phyloP scores from a whole-genome alignment of 495 filamentous ascomycete species.

The Penicillium angulare region DNA sequence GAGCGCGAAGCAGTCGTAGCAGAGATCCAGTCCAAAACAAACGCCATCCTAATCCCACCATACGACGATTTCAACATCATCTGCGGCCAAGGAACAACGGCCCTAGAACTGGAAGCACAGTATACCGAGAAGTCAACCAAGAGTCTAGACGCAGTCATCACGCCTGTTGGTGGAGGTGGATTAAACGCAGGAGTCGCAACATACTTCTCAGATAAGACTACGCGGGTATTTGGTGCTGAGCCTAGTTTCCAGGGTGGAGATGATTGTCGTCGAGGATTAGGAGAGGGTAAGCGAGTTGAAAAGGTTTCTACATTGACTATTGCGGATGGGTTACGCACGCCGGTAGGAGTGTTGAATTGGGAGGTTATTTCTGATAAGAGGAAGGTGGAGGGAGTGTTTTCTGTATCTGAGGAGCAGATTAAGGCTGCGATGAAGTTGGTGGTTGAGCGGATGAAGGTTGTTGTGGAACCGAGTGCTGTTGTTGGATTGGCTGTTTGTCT shows the following conservation, averaged over 20 bases:
- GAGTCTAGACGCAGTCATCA: slow-evolving; percentile 73
- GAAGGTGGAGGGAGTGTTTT: slow-evolving; percentile 73
- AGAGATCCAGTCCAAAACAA: slow-evolving; percentile 64
- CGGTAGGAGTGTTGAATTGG: slow-evolving; percentile 78
- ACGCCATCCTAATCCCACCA: slow-evolving; percentile 77
- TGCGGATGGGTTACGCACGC: slow-evolving; percentile 86
- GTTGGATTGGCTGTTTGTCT: slow-evolving; percentile 81
- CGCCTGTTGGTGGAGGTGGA: slow-evolving; percentile 86
- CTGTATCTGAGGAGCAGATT: slow-evolving; percentile 82
- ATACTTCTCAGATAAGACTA: slow-evolving; percentile 64
- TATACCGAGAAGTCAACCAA: slow-evolving; percentile 40
- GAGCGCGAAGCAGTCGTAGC: slow-evolving; percentile 78
- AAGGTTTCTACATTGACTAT: slow-evolving; percentile 75
- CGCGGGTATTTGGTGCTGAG: slow-evolving; percentile 85
- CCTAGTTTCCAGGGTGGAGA: slow-evolving; percentile 82
- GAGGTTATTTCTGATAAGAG: slow-evolving; percentile 67
- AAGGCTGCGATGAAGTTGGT: slow-evolving; percentile 71
- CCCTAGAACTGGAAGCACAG: slow-evolving; percentile 77
- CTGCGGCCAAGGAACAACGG: slow-evolving; percentile 86
- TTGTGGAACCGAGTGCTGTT: slow-evolving; percentile 87
- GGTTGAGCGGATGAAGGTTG: slow-evolving; percentile 85
- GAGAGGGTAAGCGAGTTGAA: slow-evolving; percentile 60
- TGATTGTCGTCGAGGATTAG: slow-evolving; percentile 71
- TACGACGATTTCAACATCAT: slow-evolving; percentile 92
- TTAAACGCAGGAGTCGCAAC: slow-evolving; percentile 82